A percentile compares a stretch with the other conserved stretches of the same genome.
Evolutionary conservation across 2,329 filamentous ascomycete species (phyloP).

Genomic region (Epichloe festucae): DNA sequence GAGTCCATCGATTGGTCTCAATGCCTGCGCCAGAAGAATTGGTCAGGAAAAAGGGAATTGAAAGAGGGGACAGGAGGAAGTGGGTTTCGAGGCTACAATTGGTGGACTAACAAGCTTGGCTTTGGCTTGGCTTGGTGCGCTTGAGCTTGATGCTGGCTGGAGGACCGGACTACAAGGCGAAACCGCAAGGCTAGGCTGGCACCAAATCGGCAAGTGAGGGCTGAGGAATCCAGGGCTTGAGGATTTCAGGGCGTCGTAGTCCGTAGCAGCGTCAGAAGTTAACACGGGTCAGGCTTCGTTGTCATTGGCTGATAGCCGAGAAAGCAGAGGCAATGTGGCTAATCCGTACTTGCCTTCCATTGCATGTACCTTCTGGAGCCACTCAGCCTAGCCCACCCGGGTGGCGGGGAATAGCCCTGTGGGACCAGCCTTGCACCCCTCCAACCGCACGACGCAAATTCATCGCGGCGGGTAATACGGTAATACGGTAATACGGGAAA

Average conservation of each 20-base stretch:
- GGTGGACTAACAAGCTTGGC: not conserved
- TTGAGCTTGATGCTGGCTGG: not conserved
- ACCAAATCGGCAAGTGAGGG: not conserved
- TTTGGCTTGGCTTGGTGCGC: not conserved
- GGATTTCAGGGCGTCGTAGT: not conserved
- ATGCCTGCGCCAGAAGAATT: conserved; percentile 3
- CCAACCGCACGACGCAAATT: not conserved
- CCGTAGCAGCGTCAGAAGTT: not conserved
- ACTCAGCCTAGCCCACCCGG: not conserved
- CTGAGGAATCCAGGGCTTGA: not conserved
- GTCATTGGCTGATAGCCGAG: conserved; percentile 18
- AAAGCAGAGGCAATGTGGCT: not conserved
- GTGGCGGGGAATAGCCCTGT: not conserved
- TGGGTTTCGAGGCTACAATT: conserved; percentile 5
- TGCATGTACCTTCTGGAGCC: not conserved
- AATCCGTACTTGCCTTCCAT: no score
- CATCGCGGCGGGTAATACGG: no score
- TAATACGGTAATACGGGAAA: no score
- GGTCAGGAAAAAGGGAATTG: not conserved
- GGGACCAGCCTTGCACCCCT: not conserved
- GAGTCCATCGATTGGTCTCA: conserved; percentile 5
- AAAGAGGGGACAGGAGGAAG: conserved; percentile 2
- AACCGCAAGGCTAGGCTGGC: not conserved
- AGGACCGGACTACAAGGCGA: not conserved
- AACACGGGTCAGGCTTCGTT: not conserved